Percentiles rank a stretch among this genome's conserved stretches.
phyloP scores from a whole-genome alignment of 495 filamentous ascomycete genomes.

The Sporormia fimetaria region DNA sequence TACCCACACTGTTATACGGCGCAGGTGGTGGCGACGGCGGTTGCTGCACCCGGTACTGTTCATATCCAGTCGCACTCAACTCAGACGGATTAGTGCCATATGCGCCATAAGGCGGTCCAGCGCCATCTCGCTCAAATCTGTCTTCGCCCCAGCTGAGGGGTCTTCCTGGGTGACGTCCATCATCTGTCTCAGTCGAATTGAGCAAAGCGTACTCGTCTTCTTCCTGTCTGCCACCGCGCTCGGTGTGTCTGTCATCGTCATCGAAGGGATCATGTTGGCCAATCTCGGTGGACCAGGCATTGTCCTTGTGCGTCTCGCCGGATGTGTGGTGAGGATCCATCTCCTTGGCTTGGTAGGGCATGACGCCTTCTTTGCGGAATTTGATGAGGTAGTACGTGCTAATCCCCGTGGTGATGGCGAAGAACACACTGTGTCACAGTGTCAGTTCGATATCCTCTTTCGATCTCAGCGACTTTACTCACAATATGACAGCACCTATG shows the following conservation, averaged over 20 bases:
- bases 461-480: conserved; percentile 52
- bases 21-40: too few relatives aligned
- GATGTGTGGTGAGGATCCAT: conserved; percentile 33
- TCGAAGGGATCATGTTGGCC: conserved; percentile 14
- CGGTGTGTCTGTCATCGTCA: conserved; percentile 19
- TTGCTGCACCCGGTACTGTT: too few relatives aligned
- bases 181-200: conserved; percentile 21
- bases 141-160: conserved; percentile 31
- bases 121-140: neutral
- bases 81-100: conserved; percentile 17
- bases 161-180: conserved; percentile 27
- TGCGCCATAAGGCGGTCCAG: conserved; percentile 14
- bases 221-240: conserved; percentile 25
- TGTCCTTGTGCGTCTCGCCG: conserved; percentile 23
- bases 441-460: neutral
- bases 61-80: conserved; percentile 27
- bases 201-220: conserved; percentile 28
- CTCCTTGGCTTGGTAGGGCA: conserved; percentile 52
- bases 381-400: conserved; percentile 69
- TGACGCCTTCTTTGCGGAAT: conserved; percentile 63
- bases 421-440: conserved; percentile 51
- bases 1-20: too few relatives aligned
- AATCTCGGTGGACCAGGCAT: conserved; percentile 30
- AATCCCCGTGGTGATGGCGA: conserved; percentile 56
- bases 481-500: conserved; percentile 74